Conservation (phyloP, 495 filamentous ascomycete species). For the Xylaria scruposa region DNA sequence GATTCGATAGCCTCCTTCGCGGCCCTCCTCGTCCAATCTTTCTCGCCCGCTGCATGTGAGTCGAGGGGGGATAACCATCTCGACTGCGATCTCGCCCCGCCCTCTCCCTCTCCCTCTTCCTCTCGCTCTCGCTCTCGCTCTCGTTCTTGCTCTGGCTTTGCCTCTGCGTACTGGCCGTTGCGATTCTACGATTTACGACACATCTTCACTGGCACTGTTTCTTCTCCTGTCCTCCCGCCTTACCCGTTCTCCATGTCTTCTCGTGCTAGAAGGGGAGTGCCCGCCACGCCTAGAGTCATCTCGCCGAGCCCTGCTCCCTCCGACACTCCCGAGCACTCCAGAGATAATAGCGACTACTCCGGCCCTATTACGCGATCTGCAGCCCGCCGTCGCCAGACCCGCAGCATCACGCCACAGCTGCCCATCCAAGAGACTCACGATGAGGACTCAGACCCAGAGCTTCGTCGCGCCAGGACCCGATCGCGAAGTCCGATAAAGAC, state of each 20-base stretch:
- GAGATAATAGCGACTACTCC: constrained; percentile 61
- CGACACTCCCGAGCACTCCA: constrained; percentile 52
- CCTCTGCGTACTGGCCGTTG: constrained; percentile 48
- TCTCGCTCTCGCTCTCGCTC: neutral
- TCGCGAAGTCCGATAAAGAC: constrained; percentile 59
- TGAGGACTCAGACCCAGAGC: constrained; percentile 50
- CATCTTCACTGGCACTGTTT: constrained; percentile 59
- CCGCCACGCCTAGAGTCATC: constrained; percentile 72
- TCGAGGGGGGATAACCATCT: constrained; percentile 58
- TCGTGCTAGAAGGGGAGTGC: constrained; percentile 52
- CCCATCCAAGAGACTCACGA: constrained; percentile 46
- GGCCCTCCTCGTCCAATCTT: constrained; percentile 29
- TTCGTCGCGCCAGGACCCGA: constrained; percentile 54
- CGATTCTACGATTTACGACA: constrained; percentile 52
- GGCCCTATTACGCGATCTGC: constrained; percentile 71
- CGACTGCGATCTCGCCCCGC: constrained; percentile 7
- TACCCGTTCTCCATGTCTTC: constrained; percentile 52
- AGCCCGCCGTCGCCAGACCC: constrained; percentile 54
- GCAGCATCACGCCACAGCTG: constrained; percentile 41
- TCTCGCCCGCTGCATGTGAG: constrained; percentile 40
- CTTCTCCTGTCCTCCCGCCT: constrained; percentile 53
- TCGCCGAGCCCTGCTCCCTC: constrained; percentile 73
- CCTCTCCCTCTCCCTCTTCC: neutral
- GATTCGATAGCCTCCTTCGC: constrained; percentile 49
- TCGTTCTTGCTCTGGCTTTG: too few relatives aligned